Evolutionary conservation across 2,329 filamentous ascomycete genomes (phyloP).

Genomic region (Chaetothyriales sp.): DNA sequence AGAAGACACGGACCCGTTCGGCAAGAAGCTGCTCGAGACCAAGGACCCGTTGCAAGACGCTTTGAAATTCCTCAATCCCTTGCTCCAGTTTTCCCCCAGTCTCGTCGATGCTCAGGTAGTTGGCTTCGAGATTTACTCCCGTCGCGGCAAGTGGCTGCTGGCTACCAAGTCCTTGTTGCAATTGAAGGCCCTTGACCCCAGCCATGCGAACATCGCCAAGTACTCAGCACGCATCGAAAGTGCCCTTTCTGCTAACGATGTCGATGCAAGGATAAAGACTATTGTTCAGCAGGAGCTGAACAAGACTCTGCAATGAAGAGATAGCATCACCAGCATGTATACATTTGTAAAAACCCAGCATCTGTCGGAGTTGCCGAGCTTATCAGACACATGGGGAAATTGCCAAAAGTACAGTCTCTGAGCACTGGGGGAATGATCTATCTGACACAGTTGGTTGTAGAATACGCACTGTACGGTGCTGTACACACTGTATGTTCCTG

Average conservation of each 20-base stretch:
- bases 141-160: constrained; percentile 77
- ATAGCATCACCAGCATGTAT: neutral
- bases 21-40: constrained; percentile 64
- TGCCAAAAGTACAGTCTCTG: neutral
- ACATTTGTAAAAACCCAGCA: neutral
- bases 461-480: neutral
- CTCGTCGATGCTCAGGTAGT: constrained; percentile 67
- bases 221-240: constrained; percentile 57
- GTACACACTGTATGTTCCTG: too few relatives aligned
- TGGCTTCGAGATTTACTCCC: constrained; percentile 80
- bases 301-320: neutral
- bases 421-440: neutral
- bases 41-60: constrained; percentile 71
- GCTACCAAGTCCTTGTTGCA: constrained; percentile 74
- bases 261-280: constrained; percentile 42
- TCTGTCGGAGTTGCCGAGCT: neutral
- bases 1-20: constrained; percentile 77
- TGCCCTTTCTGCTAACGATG: constrained; percentile 42
- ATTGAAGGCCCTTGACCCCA: constrained; percentile 51
- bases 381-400: neutral
- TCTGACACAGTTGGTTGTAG: neutral
- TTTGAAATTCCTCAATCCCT: constrained; percentile 66
- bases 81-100: constrained; percentile 70
- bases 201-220: constrained; percentile 59
- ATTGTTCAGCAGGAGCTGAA: constrained; percentile 32